Conservation (phyloP, 805 yeast genomes). For the Lachancea meyersii region DNA sequence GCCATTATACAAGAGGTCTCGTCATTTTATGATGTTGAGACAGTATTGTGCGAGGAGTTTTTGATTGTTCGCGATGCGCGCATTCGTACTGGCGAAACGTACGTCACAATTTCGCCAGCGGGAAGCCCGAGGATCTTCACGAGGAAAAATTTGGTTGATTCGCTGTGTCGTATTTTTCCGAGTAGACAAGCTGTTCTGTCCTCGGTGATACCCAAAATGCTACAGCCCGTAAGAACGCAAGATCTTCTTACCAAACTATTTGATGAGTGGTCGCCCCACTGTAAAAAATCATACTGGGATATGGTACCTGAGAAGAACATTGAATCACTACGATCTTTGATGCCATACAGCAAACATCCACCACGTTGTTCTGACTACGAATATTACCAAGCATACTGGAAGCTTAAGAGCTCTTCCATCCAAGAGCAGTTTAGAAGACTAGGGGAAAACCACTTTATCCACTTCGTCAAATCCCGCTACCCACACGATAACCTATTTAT, state of each 20-base stretch:
- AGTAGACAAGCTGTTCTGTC: constrained; percentile 12
- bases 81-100: constrained; percentile 15
- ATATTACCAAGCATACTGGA: constrained; percentile 8
- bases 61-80: constrained; percentile 17
- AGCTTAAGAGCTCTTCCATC: not conserved
- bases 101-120: constrained; percentile 14
- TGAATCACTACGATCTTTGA: constrained; percentile 1
- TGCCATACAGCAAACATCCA: constrained; percentile 17
- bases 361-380: constrained; percentile 7
- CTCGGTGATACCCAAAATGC: constrained; percentile 14
- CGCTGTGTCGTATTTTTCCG: constrained; percentile 14
- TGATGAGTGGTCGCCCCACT: constrained; percentile 16
- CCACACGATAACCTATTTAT: constrained; percentile 6
- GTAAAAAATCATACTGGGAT: constrained; percentile 15
- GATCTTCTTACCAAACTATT: constrained; percentile 14
- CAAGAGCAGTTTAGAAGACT: not conserved
- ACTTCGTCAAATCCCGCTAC: not conserved
- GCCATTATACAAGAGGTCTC: constrained; percentile 23
- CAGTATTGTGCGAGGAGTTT: constrained; percentile 15
- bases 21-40: constrained; percentile 12
- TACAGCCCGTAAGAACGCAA: constrained; percentile 13
- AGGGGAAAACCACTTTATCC: not conserved
- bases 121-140: constrained; percentile 19
- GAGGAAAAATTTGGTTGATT: constrained; percentile 12
- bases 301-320: constrained; percentile 9